Evolutionary conservation across 768 basidiomycete species (phyloP), one percentile per base, ranked within the genome.

Genomic region (Rhodotorula diobovata): DNA sequence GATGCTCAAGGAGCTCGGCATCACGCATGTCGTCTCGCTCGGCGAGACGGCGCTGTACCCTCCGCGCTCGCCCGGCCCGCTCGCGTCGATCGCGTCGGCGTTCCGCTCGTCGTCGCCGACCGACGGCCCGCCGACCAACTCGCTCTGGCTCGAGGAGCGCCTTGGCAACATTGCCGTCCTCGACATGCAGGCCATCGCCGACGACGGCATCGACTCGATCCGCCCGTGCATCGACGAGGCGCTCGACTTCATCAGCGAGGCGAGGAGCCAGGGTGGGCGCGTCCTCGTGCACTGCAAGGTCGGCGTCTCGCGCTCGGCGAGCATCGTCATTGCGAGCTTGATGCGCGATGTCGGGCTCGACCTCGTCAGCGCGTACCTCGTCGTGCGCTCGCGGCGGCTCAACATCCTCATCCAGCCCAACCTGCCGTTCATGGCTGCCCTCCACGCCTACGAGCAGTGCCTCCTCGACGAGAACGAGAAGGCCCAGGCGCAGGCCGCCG

Each of bases 231-330:
- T 98, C 43, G 87, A 87, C 69, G 88, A 89, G 5, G 90, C 95
- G 53, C 92, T 92, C 78, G 89, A 88, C 57, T 97, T 93, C 91
- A 97, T 98, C 76, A 92, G 95, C 77, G 84, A 86, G 61, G 95
- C 93, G 54, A 83, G 91, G 51, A 80, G 82, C 45, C 85, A 87
- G 61, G 93, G 94, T 14, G 95, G 95, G 5, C 90, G 90, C 78
- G 89, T 95, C 45, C 84, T 98, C 62, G 93, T 98, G 15, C 95
- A 98, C 81, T 98, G 95, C 80, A 86, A 93, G n/a, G 95, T 98
- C n/a, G 95, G 95, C n/a, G 95, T 98, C 54, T 91, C 89, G 55
- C 83, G 95, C 70, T 91, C 90, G 78, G 94, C 95, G 39, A 95
- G 92, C 43, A 93, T 98, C 70, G 90, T 90, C 72, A 97, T 98